Evolutionary conservation across 2,329 filamentous ascomycete species (phyloP).

Genomic region (Alternaria novae-zelandiae): DNA sequence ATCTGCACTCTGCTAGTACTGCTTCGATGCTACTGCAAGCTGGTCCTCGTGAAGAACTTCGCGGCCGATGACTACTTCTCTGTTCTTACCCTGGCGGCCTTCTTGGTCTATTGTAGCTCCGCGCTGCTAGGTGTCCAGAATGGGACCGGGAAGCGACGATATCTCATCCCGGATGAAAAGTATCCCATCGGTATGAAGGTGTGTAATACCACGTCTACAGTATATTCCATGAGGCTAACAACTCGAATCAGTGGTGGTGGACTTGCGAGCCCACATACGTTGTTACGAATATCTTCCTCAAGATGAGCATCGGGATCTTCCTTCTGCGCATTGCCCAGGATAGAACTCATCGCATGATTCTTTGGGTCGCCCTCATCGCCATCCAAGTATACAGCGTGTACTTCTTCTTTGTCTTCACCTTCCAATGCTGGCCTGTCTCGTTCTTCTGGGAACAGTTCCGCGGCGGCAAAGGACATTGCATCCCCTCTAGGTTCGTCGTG

Average conservation of each 20-base stretch:
- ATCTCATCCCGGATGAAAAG: slow-evolving; percentile 19
- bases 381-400: slow-evolving; percentile 17
- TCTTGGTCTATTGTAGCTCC: slow-evolving; percentile 19
- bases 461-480: slow-evolving; percentile 17
- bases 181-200: slow-evolving; percentile 24
- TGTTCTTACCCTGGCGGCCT: slow-evolving; percentile 21
- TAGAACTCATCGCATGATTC: slow-evolving; percentile 14
- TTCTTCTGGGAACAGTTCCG: slow-evolving; percentile 22
- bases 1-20: slow-evolving; percentile 18
- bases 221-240: neutral
- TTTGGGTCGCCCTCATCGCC: slow-evolving; percentile 14
- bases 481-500: slow-evolving; percentile 10
- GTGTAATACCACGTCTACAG: neutral
- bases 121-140: slow-evolving; percentile 17
- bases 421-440: slow-evolving; percentile 21
- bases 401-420: slow-evolving; percentile 22
- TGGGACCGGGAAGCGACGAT: slow-evolving; percentile 22
- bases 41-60: slow-evolving; percentile 24
- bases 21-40: slow-evolving; percentile 24
- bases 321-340: slow-evolving; percentile 19
- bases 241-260: slow-evolving; percentile 23
- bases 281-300: slow-evolving; percentile 11
- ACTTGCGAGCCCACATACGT: slow-evolving; percentile 22
- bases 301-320: slow-evolving; percentile 22
- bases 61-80: slow-evolving; percentile 24